phyloP scores from a whole-genome alignment of 352 stramenopile species.

The Globisporangium parvum region DNA sequence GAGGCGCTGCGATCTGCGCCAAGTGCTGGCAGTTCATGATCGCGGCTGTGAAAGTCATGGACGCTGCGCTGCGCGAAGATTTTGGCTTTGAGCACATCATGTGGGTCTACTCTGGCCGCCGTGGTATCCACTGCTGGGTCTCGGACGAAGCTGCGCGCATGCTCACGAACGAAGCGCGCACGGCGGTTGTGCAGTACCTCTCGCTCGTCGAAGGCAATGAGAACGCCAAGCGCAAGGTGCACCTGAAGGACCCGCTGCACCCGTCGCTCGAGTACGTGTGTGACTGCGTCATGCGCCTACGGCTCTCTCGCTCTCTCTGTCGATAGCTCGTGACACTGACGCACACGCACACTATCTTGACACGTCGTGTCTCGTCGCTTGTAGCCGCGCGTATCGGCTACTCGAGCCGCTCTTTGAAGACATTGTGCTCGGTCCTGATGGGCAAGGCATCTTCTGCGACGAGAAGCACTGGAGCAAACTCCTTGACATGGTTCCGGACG shows the following conservation, averaged over 20 bases:
- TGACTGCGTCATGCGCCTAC: no score
- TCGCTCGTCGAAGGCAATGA: slow-evolving; percentile 91
- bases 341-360: neutral
- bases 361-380: neutral
- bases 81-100: slow-evolving; percentile 98
- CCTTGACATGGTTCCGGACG: slow-evolving; percentile 90
- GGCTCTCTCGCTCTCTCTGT: neutral
- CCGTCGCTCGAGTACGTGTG: slow-evolving; percentile 89
- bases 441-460: slow-evolving; percentile 89
- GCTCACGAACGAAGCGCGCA: slow-evolving; percentile 95
- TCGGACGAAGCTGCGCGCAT: slow-evolving; percentile 91
- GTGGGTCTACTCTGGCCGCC: slow-evolving; percentile 98
- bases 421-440: slow-evolving; percentile 84
- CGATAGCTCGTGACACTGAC: neutral
- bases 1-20: slow-evolving; percentile 86
- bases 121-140: slow-evolving; percentile 99
- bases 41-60: slow-evolving; percentile 95
- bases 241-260: slow-evolving; percentile 90
- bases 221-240: slow-evolving; percentile 86
- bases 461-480: slow-evolving; percentile 89
- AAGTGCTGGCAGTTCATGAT: slow-evolving; percentile 98
- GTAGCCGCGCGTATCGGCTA: slow-evolving; percentile 87
- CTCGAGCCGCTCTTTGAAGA: slow-evolving; percentile 95
- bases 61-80: slow-evolving; percentile 89
- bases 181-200: slow-evolving; percentile 96